Base-by-base conservation (phyloP, 441 rosid genomes). In the Pelargonium myrrhifolium region DNA sequence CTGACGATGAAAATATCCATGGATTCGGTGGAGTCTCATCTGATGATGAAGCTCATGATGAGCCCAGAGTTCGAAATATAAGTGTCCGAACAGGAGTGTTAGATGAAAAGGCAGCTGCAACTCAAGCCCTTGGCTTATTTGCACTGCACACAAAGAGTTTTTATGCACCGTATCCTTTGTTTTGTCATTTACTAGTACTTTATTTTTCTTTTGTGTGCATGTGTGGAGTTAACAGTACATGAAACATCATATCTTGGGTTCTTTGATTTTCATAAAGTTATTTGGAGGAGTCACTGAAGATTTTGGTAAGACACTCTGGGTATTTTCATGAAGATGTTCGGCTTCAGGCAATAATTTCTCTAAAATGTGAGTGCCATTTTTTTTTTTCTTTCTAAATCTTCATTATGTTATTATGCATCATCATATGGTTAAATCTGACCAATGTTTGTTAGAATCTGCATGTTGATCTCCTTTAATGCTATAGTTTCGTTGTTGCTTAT, bases 61-160 rank as follows among this genome's bases (percentile, higher is more conserved):
- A 89, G 74, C 94, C 96, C 53, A 86, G 97, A 76, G 95, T 92
- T 71, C 83, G 96, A 73, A 96, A 96, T 76, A 90, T 96, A 76
- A 92, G 99, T 66, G 77, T 96, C 75, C 84, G 99, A 81, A 96
- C 98, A 22, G 98, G 99, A 75, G 93, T 95, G 39, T 76, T 95
- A 72, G 99, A 95, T 81, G 99, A 90, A 82, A 95, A 95, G 88
- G 99, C 98, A 60, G 98, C 99, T 78, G 99, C 99, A 70, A 95
- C 96, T 76, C 99, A 92, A 85, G 96, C 98, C 40, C 86, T 95
- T 81, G 99, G 99, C 74, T 77, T 95, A 68, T 90, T 92, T 87
- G 97, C 98, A 9, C 87, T 87, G 63, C 97, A 92, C 77, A 89
- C 97, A 18, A 90, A 92, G 80, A 71, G 75, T 79, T 74, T 83